phyloP scores from a whole-genome alignment of 768 basidiomycete genomes.

The Tephrocybe sp. region DNA sequence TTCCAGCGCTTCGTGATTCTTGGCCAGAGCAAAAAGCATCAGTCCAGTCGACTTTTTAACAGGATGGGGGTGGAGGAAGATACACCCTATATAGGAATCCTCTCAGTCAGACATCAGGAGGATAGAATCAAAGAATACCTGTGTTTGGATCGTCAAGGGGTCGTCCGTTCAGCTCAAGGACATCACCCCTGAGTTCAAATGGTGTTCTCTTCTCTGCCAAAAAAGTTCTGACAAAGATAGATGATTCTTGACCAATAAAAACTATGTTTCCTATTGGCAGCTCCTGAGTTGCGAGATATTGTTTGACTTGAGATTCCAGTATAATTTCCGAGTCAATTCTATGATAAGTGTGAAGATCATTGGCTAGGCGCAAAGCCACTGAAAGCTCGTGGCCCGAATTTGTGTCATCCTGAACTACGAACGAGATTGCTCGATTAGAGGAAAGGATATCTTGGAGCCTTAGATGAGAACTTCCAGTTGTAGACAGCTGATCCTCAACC shows the following conservation, averaged over 20 bases:
- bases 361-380: constrained; percentile 62
- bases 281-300: constrained; percentile 15
- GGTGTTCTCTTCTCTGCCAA: constrained; percentile 31
- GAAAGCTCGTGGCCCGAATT: constrained; percentile 34
- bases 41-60: constrained; percentile 17
- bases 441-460: constrained; percentile 68
- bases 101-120: too few species aligned
- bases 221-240: constrained; percentile 28
- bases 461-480: constrained; percentile 34
- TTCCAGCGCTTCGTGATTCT: constrained; percentile 60
- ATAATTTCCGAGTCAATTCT: constrained; percentile 66
- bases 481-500: not conserved
- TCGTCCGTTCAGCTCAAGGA: constrained; percentile 24
- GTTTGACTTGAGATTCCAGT: constrained; percentile 34
- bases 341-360: constrained; percentile 67
- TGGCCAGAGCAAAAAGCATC: constrained; percentile 59
- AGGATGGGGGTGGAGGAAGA: constrained; percentile 73
- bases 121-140: constrained; percentile 20
- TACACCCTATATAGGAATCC: constrained; percentile 30
- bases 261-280: constrained; percentile 52
- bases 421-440: constrained; percentile 45
- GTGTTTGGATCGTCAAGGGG: constrained; percentile 24
- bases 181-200: constrained; percentile 24
- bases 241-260: constrained; percentile 45
- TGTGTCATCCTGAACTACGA: constrained; percentile 48